A percentile compares a stretch with the other conserved stretches of the same genome.
Conservation (phyloP, 495 filamentous ascomycete species). For the Aspergillus incahuasiensis region DNA sequence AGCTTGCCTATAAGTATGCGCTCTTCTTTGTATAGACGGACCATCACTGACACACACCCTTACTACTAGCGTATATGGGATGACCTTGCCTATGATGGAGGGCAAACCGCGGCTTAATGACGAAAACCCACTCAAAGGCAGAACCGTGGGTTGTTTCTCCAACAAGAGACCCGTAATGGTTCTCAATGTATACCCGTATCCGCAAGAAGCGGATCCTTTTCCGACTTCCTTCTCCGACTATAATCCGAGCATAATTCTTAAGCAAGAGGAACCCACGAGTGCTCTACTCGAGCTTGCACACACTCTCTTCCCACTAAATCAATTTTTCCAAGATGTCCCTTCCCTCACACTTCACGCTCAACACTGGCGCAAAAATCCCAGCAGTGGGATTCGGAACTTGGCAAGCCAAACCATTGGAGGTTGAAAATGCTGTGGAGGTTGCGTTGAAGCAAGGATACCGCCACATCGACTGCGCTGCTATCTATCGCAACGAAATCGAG, state of each 20-base stretch:
- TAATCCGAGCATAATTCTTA: neutral
- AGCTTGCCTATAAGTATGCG: slow-evolving; percentile 22
- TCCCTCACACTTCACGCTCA: slow-evolving; percentile 37
- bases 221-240: slow-evolving; percentile 3
- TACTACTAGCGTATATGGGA: slow-evolving; percentile 1
- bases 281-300: neutral
- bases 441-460: slow-evolving; percentile 3
- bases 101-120: no score
- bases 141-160: neutral
- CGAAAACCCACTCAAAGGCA: neutral
- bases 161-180: neutral
- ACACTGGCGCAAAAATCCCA: slow-evolving; percentile 40
- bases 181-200: neutral
- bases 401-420: slow-evolving; percentile 1
- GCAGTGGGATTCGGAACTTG: slow-evolving; percentile 26
- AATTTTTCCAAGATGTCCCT: slow-evolving; percentile 26
- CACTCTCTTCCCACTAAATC: neutral
- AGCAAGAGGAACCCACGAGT: neutral
- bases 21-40: neutral
- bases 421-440: neutral
- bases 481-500: slow-evolving; percentile 60
- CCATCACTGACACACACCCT: neutral
- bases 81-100: no score
- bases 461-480: slow-evolving; percentile 4
- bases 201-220: neutral